These are phyloP conservation scores for Fragaria iinumae DNA, from an alignment of 306 rosid genomes.

Conservation along the genomic window DNA sequence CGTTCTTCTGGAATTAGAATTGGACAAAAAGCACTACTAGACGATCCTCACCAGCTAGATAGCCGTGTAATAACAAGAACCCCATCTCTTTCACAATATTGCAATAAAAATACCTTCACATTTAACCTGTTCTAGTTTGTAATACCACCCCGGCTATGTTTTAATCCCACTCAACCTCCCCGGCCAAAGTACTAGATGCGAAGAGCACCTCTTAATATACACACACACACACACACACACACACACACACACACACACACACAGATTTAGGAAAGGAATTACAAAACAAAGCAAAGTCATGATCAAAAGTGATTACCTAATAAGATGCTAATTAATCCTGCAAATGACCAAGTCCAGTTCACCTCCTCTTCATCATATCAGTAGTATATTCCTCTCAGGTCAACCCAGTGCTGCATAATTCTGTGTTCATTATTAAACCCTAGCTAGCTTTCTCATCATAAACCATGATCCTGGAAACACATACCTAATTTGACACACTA, in stretches of 20 bases:
- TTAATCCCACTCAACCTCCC: too few relatives aligned
- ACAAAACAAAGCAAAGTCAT: neutral
- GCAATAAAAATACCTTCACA: neutral
- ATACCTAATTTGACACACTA: slow-evolving; percentile 30
- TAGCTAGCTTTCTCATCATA: neutral
- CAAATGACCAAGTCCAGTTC: slow-evolving; percentile 38
- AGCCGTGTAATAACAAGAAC: slow-evolving; percentile 25
- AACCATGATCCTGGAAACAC: neutral
- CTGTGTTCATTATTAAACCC: neutral
- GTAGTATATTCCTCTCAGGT: slow-evolving; percentile 18
- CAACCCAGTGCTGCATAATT: slow-evolving; percentile 26
- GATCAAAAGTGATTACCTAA: neutral
- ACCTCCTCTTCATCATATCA: slow-evolving; percentile 24
- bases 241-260: too few relatives aligned
- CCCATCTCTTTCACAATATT: slow-evolving; percentile 24
- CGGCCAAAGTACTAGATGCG: neutral
- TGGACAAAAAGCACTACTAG: slow-evolving; percentile 20
- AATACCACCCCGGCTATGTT: too few relatives aligned
- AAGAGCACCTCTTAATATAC: neutral
- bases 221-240: too few relatives aligned
- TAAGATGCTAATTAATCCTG: slow-evolving; percentile 15
- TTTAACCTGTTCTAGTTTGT: too few relatives aligned
- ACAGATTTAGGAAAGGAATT: neutral
- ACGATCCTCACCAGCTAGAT: slow-evolving; percentile 34
- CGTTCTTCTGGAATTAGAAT: slow-evolving; percentile 14